Evolutionary conservation across 768 basidiomycete species (phyloP).

Genomic region (Melanogaster broomeanus): DNA sequence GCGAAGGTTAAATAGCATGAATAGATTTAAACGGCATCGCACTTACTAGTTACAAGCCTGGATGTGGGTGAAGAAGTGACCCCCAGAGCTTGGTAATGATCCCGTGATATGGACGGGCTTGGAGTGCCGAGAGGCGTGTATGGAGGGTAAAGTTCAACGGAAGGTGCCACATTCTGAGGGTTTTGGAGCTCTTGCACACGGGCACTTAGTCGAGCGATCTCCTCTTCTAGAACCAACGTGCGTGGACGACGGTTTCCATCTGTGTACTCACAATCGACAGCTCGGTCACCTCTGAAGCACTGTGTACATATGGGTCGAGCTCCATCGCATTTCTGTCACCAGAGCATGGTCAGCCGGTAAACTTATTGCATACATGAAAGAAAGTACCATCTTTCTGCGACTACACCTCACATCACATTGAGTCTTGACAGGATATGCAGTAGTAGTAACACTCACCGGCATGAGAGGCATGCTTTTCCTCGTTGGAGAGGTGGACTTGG

Average conservation of each 20-base stretch:
- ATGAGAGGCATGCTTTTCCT: slow-evolving; percentile 54
- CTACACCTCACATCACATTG: slow-evolving; percentile 22
- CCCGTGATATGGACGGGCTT: neutral
- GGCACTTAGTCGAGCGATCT: slow-evolving; percentile 54
- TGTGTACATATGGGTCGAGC: slow-evolving; percentile 63
- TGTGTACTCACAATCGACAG: slow-evolving; percentile 71
- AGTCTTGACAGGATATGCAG: neutral
- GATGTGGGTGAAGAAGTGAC: slow-evolving; percentile 3
- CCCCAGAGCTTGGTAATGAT: neutral
- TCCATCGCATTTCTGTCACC: slow-evolving; percentile 64
- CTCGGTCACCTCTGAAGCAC: slow-evolving; percentile 57
- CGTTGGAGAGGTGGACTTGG: slow-evolving; percentile 37
- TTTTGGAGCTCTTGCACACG: slow-evolving; percentile 60
- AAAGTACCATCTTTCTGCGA: slow-evolving; percentile 48
- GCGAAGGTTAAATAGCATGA: neutral
- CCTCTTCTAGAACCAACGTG: slow-evolving; percentile 61
- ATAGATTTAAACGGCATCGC: neutral
- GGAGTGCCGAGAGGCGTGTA: slow-evolving; percentile 29
- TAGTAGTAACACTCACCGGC: slow-evolving; percentile 39
- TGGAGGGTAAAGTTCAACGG: slow-evolving; percentile 53
- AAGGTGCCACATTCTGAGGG: slow-evolving; percentile 46
- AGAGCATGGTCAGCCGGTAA: neutral
- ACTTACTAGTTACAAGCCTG: slow-evolving; percentile 4
- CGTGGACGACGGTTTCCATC: slow-evolving; percentile 63
- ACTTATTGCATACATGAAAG: no score